Percentiles rank a stretch among this genome's conserved stretches.
Evolutionary conservation across 129 eudicot genomes (phyloP).

Genomic region (Oenanthe sinensis): DNA sequence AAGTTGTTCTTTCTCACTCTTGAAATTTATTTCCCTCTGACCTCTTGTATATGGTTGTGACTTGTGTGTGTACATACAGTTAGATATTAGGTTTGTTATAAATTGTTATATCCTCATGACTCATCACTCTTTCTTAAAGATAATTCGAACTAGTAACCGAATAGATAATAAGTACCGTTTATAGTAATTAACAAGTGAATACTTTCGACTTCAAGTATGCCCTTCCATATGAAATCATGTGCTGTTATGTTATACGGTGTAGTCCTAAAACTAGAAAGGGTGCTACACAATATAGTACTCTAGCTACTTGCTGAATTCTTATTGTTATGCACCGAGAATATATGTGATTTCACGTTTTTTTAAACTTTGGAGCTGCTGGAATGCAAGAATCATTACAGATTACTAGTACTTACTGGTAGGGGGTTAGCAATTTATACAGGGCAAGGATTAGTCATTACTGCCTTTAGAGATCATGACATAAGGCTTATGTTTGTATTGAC

Average conservation of each 20-base stretch:
- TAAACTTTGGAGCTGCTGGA: not conserved
- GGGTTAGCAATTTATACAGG: not conserved
- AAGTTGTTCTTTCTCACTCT: not conserved
- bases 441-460: not conserved
- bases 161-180: not conserved
- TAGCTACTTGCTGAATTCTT: not conserved
- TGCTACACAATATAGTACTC: not conserved
- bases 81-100: not conserved
- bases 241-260: not conserved
- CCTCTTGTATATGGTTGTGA: not conserved
- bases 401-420: not conserved
- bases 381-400: not conserved
- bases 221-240: not conserved
- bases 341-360: not conserved
- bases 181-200: not conserved
- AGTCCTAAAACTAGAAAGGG: no score
- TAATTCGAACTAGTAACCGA: not conserved
- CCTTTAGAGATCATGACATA: slow-evolving; percentile 1
- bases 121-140: not conserved
- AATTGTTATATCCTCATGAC: not conserved
- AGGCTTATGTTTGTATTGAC: slow-evolving; percentile 10
- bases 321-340: not conserved
- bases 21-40: not conserved
- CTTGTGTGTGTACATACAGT: not conserved
- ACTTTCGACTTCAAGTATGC: not conserved